phyloP scores from a whole-genome alignment of 352 stramenopile genomes.

The Thalassiosira delicatula region DNA sequence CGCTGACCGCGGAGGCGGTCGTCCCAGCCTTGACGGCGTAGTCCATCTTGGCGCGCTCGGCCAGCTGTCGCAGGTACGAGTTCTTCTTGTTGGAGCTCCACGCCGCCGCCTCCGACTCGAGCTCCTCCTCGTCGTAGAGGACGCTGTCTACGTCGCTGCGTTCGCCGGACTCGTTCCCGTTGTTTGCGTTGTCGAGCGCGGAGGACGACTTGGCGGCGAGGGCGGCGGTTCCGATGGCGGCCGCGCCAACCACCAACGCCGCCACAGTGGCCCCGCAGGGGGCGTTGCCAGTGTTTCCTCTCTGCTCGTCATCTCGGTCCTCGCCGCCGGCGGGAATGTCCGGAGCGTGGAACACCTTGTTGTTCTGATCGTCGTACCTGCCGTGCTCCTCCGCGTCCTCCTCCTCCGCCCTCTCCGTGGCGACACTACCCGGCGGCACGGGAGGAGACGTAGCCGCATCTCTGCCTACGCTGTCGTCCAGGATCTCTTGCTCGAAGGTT shows the following conservation, averaged over 20 bases:
- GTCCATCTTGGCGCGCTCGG: constrained; percentile 67
- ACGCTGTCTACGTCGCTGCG: too few relatives aligned
- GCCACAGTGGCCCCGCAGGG: too few relatives aligned
- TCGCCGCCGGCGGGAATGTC: too few relatives aligned
- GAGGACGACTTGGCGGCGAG: not conserved
- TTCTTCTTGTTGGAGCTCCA: constrained; percentile 69
- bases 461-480: not conserved
- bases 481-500: constrained; percentile 44
- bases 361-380: not conserved
- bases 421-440: not conserved
- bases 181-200: not conserved
- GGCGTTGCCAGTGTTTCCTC: not conserved
- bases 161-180: not conserved
- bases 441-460: too few relatives aligned
- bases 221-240: not conserved
- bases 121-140: constrained; percentile 54
- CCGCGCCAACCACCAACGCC: not conserved
- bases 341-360: not conserved
- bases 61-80: constrained; percentile 70
- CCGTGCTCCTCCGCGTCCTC: too few relatives aligned
- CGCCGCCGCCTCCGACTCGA: constrained; percentile 44
- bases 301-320: not conserved
- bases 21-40: constrained; percentile 26
- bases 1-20: not conserved
- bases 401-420: not conserved